Evolutionary conservation across 352 stramenopile genomes (phyloP).

Genomic region (Pythium inflatum): DNA sequence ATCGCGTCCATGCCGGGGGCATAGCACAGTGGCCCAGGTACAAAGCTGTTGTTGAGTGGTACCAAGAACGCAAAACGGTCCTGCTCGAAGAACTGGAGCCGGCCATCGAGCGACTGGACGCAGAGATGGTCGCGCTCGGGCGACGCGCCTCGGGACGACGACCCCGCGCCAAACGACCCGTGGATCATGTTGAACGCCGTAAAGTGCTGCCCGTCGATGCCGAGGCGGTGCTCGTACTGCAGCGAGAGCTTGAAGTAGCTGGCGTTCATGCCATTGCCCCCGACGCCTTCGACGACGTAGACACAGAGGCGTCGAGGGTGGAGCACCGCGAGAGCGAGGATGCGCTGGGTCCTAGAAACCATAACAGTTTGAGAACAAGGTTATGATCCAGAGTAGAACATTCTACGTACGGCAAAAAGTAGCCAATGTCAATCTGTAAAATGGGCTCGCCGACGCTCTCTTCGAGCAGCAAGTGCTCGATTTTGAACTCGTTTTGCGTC

Average conservation of each 20-base stretch:
- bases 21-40: slow-evolving; percentile 85
- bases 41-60: slow-evolving; percentile 79
- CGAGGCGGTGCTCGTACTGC: slow-evolving; percentile 86
- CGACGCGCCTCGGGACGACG: slow-evolving; percentile 3
- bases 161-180: slow-evolving; percentile 69
- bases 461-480: slow-evolving; percentile 90
- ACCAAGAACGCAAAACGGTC: slow-evolving; percentile 88
- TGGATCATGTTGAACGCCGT: slow-evolving; percentile 90
- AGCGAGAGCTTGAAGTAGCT: slow-evolving; percentile 86
- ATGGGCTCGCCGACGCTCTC: slow-evolving; percentile 85
- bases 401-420: slow-evolving; percentile 81
- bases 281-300: slow-evolving; percentile 79
- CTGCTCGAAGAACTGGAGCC: slow-evolving; percentile 93
- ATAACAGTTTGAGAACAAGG: no score
- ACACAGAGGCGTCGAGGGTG: slow-evolving; percentile 81
- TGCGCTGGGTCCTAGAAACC: slow-evolving; percentile 63
- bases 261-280: slow-evolving; percentile 70
- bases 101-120: slow-evolving; percentile 91
- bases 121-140: slow-evolving; percentile 78
- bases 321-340: slow-evolving; percentile 82
- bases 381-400: no score
- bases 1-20: slow-evolving; percentile 79
- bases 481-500: slow-evolving; percentile 78
- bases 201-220: slow-evolving; percentile 90
- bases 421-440: slow-evolving; percentile 82